A percentile compares a stretch with the other conserved stretches of the same genome.
These are phyloP conservation scores for Lipomyces mesembrius DNA, from an alignment of 805 yeast species.

Conservation along the genomic window DNA sequence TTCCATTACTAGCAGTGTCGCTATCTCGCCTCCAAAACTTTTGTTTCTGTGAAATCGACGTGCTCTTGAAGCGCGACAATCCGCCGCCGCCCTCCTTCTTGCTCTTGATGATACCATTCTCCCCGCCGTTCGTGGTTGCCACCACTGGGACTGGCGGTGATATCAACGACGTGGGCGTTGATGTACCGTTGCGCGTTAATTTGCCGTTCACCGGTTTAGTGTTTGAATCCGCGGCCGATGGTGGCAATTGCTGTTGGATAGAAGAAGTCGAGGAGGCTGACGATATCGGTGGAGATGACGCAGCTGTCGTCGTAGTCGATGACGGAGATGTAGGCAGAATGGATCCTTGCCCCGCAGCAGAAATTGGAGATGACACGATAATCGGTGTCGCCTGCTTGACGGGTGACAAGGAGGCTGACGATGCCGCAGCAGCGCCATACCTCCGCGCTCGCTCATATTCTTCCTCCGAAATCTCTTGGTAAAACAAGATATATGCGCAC, in stretches of 20 bases:
- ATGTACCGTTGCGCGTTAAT: slow-evolving; percentile 1
- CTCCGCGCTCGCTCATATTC: slow-evolving; percentile 30
- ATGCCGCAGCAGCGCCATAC: slow-evolving; percentile 22
- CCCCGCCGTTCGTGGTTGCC: slow-evolving; percentile 13
- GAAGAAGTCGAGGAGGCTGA: slow-evolving; percentile 18
- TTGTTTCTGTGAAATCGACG: slow-evolving; percentile 24
- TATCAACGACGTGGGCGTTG: slow-evolving; percentile 7
- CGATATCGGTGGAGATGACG: slow-evolving; percentile 15
- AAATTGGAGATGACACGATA: background rate
- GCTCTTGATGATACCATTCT: slow-evolving; percentile 16
- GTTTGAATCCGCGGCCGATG: slow-evolving; percentile 13
- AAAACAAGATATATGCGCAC: slow-evolving; percentile 88
- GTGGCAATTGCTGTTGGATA: slow-evolving; percentile 9
- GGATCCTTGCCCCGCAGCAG: background rate
- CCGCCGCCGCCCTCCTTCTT: slow-evolving; percentile 33
- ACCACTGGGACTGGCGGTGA: slow-evolving; percentile 22
- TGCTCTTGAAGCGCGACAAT: slow-evolving; percentile 26
- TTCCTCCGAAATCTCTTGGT: slow-evolving; percentile 49
- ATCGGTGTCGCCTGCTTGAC: background rate
- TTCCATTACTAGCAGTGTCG: background rate
- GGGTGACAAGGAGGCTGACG: slow-evolving; percentile 10
- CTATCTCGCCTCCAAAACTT: slow-evolving; percentile 34
- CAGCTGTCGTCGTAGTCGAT: slow-evolving; percentile 7
- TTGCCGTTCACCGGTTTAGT: slow-evolving; percentile 10
- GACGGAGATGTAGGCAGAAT: slow-evolving; percentile 12